Evolutionary conservation across 2,329 filamentous ascomycete species (phyloP), one percentile per base, ranked within the genome.

Genomic region (Cytospora paraplurivora): DNA sequence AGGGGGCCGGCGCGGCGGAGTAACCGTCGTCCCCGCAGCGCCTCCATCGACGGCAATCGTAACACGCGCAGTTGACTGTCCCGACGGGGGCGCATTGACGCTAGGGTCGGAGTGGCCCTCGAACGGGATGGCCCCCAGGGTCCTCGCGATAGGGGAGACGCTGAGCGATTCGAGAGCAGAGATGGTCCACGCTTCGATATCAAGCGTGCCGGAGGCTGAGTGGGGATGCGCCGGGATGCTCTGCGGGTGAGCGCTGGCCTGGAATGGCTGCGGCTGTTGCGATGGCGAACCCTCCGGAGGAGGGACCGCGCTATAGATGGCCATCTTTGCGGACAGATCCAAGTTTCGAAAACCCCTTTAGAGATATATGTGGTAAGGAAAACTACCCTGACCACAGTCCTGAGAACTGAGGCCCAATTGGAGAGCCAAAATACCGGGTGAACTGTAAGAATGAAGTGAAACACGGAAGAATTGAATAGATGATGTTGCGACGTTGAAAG

Each of bases 151-250:
- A 11, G 85, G 79, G 0, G 85, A 55, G 50, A 88, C 76, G 71
- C 77, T 82, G 52, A 84, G 81, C 52, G 80, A 82, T 69, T 83
- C 77, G 53, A 87, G 79, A 7, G 85, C 83, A 19, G 80, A 81
- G 59, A 84, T 77, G 15, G 88, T 87, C 89, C 89, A 91, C 38
- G 86, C 81, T 66, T 88, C 88, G 64, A 91, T 87, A 66, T 89
- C 85, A 60, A 85, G 78, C 58, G 78, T 75, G 33, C 70, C 69
- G 4, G 73, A 71, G 38, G 65, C 70, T 15, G 71, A 70, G 17
- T 70, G 68, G 7, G 71, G 32, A 70, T 70, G 67, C 13, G 71
- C 59, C 63, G 65, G 50, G 37, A 63, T 59, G 56, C 68, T 58
- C 62, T 62, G 63, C 66, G 67, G 52, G 7, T 61, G 51, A 59